phyloP scores from a whole-genome alignment of 257 asterid species.

The Solanum medicagineum region DNA sequence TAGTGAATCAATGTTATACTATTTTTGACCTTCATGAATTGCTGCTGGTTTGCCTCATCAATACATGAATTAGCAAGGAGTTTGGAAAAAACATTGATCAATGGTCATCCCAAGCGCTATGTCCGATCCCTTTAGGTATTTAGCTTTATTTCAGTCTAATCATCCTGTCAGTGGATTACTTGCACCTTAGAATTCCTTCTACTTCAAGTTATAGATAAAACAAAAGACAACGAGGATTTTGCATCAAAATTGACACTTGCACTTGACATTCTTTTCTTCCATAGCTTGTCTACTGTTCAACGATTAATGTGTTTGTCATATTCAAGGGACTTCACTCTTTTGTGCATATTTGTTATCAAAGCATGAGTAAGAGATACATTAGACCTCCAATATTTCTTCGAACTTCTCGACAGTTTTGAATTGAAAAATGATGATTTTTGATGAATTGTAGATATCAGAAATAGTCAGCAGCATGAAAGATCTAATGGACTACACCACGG shows the following conservation, averaged over 20 bases:
- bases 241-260: background rate
- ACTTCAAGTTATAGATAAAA: background rate
- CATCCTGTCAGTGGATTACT: background rate
- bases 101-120: background rate
- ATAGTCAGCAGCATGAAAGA: no score
- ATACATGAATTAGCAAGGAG: slow-evolving; percentile 7
- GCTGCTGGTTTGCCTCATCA: slow-evolving; percentile 7
- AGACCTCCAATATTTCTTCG: no score
- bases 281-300: background rate
- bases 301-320: background rate
- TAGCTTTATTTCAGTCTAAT: background rate
- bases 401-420: no score
- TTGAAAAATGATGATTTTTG: no score
- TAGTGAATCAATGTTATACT: no score
- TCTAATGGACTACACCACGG: no score
- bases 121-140: slow-evolving; percentile 20
- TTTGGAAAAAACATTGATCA: background rate
- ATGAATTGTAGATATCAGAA: no score
- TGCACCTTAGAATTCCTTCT: background rate
- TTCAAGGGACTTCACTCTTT: background rate
- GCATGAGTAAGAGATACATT: no score
- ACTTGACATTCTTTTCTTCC: background rate
- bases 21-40: background rate
- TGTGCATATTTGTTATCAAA: background rate
- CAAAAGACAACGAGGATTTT: background rate